A percentile compares a stretch with the other conserved stretches of the same genome.
Evolutionary conservation across 768 basidiomycete genomes (phyloP).

Genomic region (Termitomyces heimii): DNA sequence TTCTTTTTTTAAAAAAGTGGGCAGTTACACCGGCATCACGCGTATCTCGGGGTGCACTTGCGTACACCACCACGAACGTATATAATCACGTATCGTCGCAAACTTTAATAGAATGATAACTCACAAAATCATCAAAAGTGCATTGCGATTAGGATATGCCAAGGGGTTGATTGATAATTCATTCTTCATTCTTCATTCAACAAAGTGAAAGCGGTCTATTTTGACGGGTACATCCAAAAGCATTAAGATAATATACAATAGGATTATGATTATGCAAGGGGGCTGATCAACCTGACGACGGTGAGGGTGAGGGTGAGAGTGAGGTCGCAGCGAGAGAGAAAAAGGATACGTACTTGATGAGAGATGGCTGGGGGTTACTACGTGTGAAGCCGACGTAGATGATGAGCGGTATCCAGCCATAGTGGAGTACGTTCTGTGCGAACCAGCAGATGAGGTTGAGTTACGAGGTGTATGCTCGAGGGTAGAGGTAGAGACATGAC

Average conservation of each 20-base stretch:
- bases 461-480: neutral
- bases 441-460: neutral
- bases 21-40: slow-evolving; percentile 39
- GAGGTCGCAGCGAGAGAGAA: neutral
- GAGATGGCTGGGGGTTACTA: slow-evolving; percentile 89
- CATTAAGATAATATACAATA: slow-evolving; percentile 23
- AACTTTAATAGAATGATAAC: neutral
- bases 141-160: too few relatives aligned
- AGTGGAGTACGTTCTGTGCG: slow-evolving; percentile 82
- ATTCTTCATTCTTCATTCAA: neutral
- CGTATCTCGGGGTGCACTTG: slow-evolving; percentile 26
- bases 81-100: slow-evolving; percentile 45
- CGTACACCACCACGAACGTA: slow-evolving; percentile 59
- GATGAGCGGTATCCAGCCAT: slow-evolving; percentile 94
- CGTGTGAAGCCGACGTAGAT: slow-evolving; percentile 93
- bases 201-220: slow-evolving; percentile 13
- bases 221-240: slow-evolving; percentile 9
- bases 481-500: too few relatives aligned
- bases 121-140: too few relatives aligned
- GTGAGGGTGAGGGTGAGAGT: too few relatives aligned
- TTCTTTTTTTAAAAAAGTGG: too few relatives aligned
- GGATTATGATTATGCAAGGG: slow-evolving; percentile 60
- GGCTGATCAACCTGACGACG: slow-evolving; percentile 76
- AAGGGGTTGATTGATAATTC: slow-evolving; percentile 1
- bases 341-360: slow-evolving; percentile 81